Conservation (phyloP, 2,329 filamentous ascomycete species). For the Aspergillus sp. region DNA sequence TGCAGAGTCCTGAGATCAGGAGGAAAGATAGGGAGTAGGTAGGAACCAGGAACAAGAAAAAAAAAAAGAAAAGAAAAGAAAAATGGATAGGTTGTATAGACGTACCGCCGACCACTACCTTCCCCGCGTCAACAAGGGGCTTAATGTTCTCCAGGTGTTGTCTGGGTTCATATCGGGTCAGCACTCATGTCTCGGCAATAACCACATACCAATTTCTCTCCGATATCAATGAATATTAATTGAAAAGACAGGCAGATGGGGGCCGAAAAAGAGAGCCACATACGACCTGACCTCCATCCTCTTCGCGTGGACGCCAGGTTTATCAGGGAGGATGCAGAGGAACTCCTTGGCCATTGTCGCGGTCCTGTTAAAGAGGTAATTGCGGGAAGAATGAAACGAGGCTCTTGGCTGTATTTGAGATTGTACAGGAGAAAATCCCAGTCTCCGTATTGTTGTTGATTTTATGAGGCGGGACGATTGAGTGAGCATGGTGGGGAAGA, state of each 20-base stretch:
- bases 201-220: too few species aligned
- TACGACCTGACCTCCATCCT: constrained; percentile 52
- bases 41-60: background rate
- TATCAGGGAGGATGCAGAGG: constrained; percentile 68
- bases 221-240: too few species aligned
- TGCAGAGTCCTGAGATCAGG: background rate
- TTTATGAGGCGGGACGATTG: constrained; percentile 3
- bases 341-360: constrained; percentile 53
- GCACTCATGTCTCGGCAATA: too few species aligned
- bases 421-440: background rate
- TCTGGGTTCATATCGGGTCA: constrained; percentile 24
- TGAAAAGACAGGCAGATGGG: background rate
- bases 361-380: constrained; percentile 24
- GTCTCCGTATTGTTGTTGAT: background rate
- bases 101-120: constrained; percentile 65
- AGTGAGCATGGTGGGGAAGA: constrained; percentile 10
- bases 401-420: background rate
- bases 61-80: background rate
- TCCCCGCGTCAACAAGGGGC: constrained; percentile 54
- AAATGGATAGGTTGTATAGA: constrained; percentile 6
- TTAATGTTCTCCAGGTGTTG: constrained; percentile 60
- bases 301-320: constrained; percentile 60
- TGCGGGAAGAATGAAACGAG: constrained; percentile 1
- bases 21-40: background rate
- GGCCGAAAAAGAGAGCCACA: background rate